Evolutionary conservation across 2,329 filamentous ascomycete species (phyloP).

Genomic region (Cladosporium cucumerinum): DNA sequence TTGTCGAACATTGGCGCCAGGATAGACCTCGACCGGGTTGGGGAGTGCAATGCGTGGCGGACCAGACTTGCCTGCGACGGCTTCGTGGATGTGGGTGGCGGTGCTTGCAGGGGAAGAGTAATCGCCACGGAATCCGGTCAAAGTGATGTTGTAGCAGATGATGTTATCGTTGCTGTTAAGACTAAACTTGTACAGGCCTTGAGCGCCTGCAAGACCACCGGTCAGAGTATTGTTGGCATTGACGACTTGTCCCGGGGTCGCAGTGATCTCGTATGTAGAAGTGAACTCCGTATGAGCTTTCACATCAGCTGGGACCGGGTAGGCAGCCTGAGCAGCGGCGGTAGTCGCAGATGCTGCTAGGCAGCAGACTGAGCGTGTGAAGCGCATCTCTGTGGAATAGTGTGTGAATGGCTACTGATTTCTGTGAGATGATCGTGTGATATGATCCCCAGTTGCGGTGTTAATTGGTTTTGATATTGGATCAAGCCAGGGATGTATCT

Average conservation of each 20-base stretch:
- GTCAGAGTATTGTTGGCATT: constrained; percentile 36
- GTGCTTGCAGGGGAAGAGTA: constrained; percentile 52
- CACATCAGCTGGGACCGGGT: constrained; percentile 23
- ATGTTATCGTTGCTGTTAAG: constrained; percentile 48
- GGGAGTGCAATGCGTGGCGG: constrained; percentile 54
- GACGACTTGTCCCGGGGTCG: constrained; percentile 51
- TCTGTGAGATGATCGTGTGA: background rate
- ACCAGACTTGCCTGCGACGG: constrained; percentile 43
- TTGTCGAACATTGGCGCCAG: constrained; percentile 34
- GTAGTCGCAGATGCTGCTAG: background rate
- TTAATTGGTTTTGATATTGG: background rate
- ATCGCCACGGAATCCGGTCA: constrained; percentile 48
- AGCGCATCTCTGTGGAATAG: background rate
- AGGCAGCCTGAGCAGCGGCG: constrained; percentile 5
- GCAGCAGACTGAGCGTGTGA: background rate
- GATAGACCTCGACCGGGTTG: constrained; percentile 41
- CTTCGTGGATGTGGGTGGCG: constrained; percentile 58
- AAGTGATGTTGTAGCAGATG: constrained; percentile 40
- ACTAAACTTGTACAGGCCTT: constrained; percentile 52
- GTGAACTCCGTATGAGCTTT: constrained; percentile 39
- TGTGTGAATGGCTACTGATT: background rate
- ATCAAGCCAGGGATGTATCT: background rate
- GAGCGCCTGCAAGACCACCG: constrained; percentile 36
- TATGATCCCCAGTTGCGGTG: background rate
- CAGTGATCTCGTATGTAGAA: constrained; percentile 47